phyloP scores from a whole-genome alignment of 2,329 filamentous ascomycete genomes.

The Trichoderma sp. region DNA sequence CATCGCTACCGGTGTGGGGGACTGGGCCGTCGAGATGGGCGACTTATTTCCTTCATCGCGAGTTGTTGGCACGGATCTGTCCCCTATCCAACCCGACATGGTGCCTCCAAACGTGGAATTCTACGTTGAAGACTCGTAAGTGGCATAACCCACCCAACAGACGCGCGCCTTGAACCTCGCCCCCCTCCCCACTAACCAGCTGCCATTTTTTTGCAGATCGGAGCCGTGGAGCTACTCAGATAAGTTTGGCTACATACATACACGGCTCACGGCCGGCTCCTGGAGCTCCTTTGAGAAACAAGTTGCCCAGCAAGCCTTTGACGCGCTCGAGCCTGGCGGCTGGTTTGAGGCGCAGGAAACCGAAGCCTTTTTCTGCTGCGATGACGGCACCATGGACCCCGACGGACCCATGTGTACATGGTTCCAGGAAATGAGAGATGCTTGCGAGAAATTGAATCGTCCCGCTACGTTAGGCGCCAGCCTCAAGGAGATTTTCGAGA shows the following conservation, averaged over 20 bases:
- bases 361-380: slow-evolving; percentile 45
- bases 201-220: slow-evolving; percentile 38
- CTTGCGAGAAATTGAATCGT: slow-evolving; percentile 45
- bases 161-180: slow-evolving; percentile 37
- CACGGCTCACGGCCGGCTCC: slow-evolving; percentile 53
- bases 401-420: slow-evolving; percentile 47
- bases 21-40: slow-evolving; percentile 50
- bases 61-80: slow-evolving; percentile 40
- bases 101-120: slow-evolving; percentile 60
- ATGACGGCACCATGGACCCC: slow-evolving; percentile 50
- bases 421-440: slow-evolving; percentile 46
- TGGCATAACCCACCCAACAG: slow-evolving; percentile 34
- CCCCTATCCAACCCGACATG: slow-evolving; percentile 45
- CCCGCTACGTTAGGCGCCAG: slow-evolving; percentile 42
- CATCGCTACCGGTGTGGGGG: slow-evolving; percentile 47
- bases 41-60: slow-evolving; percentile 40
- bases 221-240: slow-evolving; percentile 58
- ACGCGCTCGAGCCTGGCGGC: slow-evolving; percentile 54
- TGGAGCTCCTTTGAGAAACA: slow-evolving; percentile 54
- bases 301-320: slow-evolving; percentile 56
- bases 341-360: slow-evolving; percentile 60
- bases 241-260: slow-evolving; percentile 60
- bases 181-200: not conserved
- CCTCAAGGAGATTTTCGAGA: slow-evolving; percentile 46
- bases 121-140: slow-evolving; percentile 56